Evolutionary conservation across 495 filamentous ascomycete species (phyloP).

Genomic region (Peziza echinospora): DNA sequence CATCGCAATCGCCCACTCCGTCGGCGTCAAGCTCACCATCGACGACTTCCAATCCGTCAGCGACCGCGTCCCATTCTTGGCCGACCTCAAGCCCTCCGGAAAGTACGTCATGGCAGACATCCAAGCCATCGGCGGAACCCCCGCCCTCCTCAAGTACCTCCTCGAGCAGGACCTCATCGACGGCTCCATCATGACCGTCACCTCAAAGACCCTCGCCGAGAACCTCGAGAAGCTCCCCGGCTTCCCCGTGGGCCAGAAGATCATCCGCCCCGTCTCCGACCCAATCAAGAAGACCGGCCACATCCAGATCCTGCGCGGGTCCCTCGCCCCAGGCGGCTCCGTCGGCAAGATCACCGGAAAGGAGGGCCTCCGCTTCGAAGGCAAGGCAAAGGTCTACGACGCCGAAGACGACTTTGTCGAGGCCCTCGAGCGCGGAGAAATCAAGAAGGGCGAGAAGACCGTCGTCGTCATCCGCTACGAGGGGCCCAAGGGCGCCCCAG

Average conservation of each 20-base stretch:
- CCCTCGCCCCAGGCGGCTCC: slow-evolving; percentile 70
- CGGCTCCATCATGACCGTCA: slow-evolving; percentile 76
- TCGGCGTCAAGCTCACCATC: slow-evolving; percentile 81
- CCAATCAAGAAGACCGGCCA: slow-evolving; percentile 90
- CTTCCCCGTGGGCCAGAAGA: slow-evolving; percentile 65
- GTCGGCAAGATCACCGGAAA: slow-evolving; percentile 99
- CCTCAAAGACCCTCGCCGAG: slow-evolving; percentile 78
- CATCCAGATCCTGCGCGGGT: slow-evolving; percentile 88
- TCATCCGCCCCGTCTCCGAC: slow-evolving; percentile 77
- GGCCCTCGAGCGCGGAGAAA: slow-evolving; percentile 55
- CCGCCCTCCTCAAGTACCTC: slow-evolving; percentile 73
- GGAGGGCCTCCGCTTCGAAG: slow-evolving; percentile 73
- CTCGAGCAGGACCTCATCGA: slow-evolving; percentile 77
- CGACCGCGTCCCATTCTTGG: slow-evolving; percentile 77
- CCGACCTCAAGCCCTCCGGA: slow-evolving; percentile 89
- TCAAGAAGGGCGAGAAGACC: slow-evolving; percentile 92
- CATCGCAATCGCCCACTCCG: slow-evolving; percentile 85
- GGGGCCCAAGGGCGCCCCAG: slow-evolving; percentile 58
- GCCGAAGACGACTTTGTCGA: slow-evolving; percentile 59
- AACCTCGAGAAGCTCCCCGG: slow-evolving; percentile 59
- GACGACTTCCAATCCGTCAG: slow-evolving; percentile 95
- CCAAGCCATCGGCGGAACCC: slow-evolving; percentile 68
- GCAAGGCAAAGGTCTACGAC: slow-evolving; percentile 75
- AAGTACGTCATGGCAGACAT: slow-evolving; percentile 94
- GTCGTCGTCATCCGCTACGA: slow-evolving; percentile 96